A percentile compares a stretch with the other conserved stretches of the same genome.
These are phyloP conservation scores for Chalciporus sphaerocephalus DNA, from an alignment of 768 basidiomycete genomes.

Conservation along the genomic window DNA sequence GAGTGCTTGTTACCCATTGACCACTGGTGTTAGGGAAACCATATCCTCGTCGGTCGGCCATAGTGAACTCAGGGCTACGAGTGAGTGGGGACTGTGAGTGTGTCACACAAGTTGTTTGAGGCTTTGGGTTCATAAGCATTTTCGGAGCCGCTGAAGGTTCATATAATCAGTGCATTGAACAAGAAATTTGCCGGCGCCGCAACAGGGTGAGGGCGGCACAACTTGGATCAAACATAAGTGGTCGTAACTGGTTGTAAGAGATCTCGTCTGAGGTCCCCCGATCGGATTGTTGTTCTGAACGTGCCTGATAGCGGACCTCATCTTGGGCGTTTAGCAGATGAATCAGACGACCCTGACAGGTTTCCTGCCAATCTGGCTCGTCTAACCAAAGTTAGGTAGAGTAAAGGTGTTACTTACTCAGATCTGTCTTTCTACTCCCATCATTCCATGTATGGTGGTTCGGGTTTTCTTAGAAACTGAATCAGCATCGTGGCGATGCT, in stretches of 20 bases:
- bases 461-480: slow-evolving; percentile 10
- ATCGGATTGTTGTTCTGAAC: slow-evolving; percentile 19
- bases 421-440: slow-evolving; percentile 11
- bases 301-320: slow-evolving; percentile 34
- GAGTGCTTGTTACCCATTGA: slow-evolving; percentile 24
- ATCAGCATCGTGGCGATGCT: slow-evolving; percentile 25
- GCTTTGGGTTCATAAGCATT: slow-evolving; percentile 32
- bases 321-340: slow-evolving; percentile 20
- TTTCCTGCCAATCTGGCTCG: slow-evolving; percentile 11
- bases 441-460: slow-evolving; percentile 16
- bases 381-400: slow-evolving; percentile 33
- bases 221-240: slow-evolving; percentile 26
- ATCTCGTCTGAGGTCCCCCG: slow-evolving; percentile 28
- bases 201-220: slow-evolving; percentile 29
- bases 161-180: slow-evolving; percentile 26
- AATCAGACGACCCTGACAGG: slow-evolving; percentile 25
- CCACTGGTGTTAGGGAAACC: slow-evolving; percentile 13
- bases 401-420: slow-evolving; percentile 15
- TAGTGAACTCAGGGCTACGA: slow-evolving; percentile 7
- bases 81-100: slow-evolving; percentile 3
- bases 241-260: slow-evolving; percentile 27
- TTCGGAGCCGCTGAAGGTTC: slow-evolving; percentile 28
- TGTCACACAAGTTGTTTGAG: slow-evolving; percentile 7
- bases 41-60: slow-evolving; percentile 32
- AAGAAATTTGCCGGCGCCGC: slow-evolving; percentile 31